These are phyloP conservation scores for Orbilia blumenaviensis DNA, from an alignment of 2,329 filamentous ascomycete genomes.

Conservation along the genomic window DNA sequence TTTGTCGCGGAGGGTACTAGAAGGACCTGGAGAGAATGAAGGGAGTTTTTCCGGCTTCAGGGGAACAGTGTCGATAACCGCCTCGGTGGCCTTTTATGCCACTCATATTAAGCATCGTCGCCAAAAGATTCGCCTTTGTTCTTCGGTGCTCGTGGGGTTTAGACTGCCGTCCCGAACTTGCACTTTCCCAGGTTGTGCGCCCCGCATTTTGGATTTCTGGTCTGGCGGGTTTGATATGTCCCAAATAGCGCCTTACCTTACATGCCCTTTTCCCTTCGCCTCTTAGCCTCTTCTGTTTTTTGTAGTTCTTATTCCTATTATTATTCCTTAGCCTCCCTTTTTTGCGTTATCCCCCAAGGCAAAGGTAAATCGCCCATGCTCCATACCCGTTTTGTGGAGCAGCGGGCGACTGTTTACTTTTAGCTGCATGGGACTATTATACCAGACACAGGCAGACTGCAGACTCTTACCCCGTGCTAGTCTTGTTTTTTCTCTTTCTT, in stretches of 20 bases:
- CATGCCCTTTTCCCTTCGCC: neutral
- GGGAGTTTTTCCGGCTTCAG: slow-evolving; percentile 15
- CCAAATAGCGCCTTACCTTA: slow-evolving; percentile 16
- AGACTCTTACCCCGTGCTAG: too few relatives aligned
- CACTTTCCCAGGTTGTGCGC: slow-evolving; percentile 24
- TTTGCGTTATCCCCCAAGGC: too few relatives aligned
- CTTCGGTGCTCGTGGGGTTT: slow-evolving; percentile 14
- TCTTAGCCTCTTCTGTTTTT: too few relatives aligned
- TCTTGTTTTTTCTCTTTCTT: neutral
- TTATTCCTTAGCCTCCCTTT: too few relatives aligned
- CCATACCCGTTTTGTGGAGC: too few relatives aligned
- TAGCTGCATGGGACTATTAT: too few relatives aligned
- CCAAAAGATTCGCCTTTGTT: slow-evolving; percentile 12
- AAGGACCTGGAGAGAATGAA: slow-evolving; percentile 14
- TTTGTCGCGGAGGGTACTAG: slow-evolving; percentile 30
- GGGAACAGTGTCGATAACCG: slow-evolving; percentile 12
- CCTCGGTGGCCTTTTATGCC: slow-evolving; percentile 7
- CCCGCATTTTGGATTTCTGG: slow-evolving; percentile 29
- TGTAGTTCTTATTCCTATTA: too few relatives aligned
- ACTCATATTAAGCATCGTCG: neutral
- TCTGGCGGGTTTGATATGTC: neutral
- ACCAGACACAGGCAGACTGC: too few relatives aligned
- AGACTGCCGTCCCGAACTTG: slow-evolving; percentile 18
- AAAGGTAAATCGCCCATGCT: too few relatives aligned
- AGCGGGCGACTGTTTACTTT: too few relatives aligned